Conservation (phyloP, 148 eudicot species). For the Cornus florida region DNA sequence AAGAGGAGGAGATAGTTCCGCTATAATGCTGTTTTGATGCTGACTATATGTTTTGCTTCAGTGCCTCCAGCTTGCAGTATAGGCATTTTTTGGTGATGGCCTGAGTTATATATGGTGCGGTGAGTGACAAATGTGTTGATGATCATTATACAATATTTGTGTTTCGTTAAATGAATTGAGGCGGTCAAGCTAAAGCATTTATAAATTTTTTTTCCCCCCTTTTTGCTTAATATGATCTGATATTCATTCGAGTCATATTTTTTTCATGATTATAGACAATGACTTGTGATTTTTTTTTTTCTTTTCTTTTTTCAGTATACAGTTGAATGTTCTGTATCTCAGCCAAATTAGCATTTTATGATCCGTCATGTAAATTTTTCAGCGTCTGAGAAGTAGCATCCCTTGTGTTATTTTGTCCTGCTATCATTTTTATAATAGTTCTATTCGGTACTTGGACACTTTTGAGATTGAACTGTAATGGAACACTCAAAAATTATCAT, state of each 20-base stretch:
- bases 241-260: no score
- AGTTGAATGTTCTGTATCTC: not conserved
- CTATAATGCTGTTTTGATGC: not conserved
- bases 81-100: not conserved
- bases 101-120: not conserved
- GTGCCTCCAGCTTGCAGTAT: not conserved
- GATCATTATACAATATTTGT: not conserved
- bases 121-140: not conserved
- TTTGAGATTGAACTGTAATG: no score
- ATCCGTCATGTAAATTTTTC: no score
- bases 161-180: not conserved
- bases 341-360: no score
- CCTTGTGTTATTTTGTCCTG: no score
- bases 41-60: not conserved
- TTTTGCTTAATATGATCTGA: not conserved
- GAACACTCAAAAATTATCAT: no score
- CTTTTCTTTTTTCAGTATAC: no score
- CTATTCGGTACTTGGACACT: no score
- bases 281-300: no score
- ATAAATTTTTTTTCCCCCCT: not conserved
- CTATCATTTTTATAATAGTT: no score
- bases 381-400: no score
- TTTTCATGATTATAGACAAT: not conserved
- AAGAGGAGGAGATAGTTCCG: conserved; percentile 17
- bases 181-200: not conserved